Evolutionary conservation across 176 grass and related monocot genomes (phyloP), one percentile per base, ranked within the genome.

Genomic region (Panicum miliaceum): DNA sequence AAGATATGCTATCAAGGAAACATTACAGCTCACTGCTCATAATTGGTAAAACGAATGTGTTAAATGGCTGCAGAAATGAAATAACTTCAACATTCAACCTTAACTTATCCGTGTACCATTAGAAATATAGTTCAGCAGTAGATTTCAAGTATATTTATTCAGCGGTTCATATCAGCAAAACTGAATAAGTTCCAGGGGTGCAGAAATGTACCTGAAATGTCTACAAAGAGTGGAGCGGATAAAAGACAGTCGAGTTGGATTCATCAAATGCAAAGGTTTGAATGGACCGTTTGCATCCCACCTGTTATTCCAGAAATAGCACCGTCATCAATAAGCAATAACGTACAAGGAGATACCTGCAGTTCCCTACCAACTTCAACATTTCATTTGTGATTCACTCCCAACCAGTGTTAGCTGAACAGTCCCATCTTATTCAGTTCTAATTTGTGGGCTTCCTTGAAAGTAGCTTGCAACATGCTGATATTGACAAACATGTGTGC

Each of bases 211-310:
- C 96, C 89, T 89, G 81, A 98, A 98, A 89, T 95, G 91, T 59
- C 87, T 90, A 70, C 96, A 98, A 3, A 98, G 93, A 61, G 88
- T 59, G 37, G 93, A 94, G 45, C 93, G 93, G 27, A 98, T 88
- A 79, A 98, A 98, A 75, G 93, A 94, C 41, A 95, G 52, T 18
- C 96, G 80, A 50, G 68, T 93, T 19, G 96, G 96, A 88, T 98
- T 98, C 87, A 98, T 95, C 73, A 87, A 78, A 82, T 98, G 96
- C 83, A 98, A 90, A 42, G 96, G 93, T 80, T 95, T 95, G 81
- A 98, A 98, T 84, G 96, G 96, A 37, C 91, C 96, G 60, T 95
- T 34, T 40, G 80, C 82, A 70, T 98, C 96, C 96, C 96, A 98
- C 96, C 96, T 98, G 78, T 78, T 83, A 90, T 86, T 73, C 34